Percentiles rank a stretch among this genome's conserved stretches.
Conservation (phyloP, 192 early-diverging fungal genomes). For the Obelidium mucronatum region DNA sequence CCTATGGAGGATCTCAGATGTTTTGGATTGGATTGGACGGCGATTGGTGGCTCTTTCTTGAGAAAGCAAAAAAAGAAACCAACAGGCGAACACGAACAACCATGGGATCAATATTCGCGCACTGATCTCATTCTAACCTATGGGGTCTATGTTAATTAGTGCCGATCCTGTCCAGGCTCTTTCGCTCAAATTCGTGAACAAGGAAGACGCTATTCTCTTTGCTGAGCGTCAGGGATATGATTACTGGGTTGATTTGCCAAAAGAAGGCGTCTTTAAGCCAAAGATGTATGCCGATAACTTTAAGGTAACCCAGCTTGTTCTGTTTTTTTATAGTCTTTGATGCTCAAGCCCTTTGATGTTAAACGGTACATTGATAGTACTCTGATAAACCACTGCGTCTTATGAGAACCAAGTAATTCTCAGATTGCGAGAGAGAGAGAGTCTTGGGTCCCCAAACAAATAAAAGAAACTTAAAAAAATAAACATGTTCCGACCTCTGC, state of each 20-base stretch:
- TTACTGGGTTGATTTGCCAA: slow-evolving; percentile 92
- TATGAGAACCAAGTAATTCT: slow-evolving; percentile 36
- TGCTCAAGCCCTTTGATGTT: not conserved
- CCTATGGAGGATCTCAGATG: not conserved
- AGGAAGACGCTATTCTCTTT: slow-evolving; percentile 91
- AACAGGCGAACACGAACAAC: too few species aligned
- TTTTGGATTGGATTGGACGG: not conserved
- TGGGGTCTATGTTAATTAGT: too few species aligned
- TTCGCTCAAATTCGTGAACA: slow-evolving; percentile 79
- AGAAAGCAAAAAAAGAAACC: too few species aligned
- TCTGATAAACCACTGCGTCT: slow-evolving; percentile 20
- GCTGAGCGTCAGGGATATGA: slow-evolving; percentile 97
- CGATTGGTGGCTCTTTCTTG: too few species aligned
- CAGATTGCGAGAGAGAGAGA: too few species aligned
- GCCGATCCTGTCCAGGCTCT: slow-evolving; percentile 86
- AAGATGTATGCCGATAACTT: slow-evolving; percentile 95
- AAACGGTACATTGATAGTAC: not conserved
- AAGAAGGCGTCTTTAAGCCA: slow-evolving; percentile 75
- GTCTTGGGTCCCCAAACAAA: too few species aligned
- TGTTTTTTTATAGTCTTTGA: not conserved
- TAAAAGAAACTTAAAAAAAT: too few species aligned
- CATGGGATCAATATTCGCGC: too few species aligned
- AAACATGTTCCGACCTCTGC: too few species aligned
- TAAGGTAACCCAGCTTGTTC: slow-evolving; percentile 49
- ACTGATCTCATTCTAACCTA: too few species aligned